Evolutionary conservation across 31 red algal species (phyloP).

Genomic region (Bonnemaisonia californica): DNA sequence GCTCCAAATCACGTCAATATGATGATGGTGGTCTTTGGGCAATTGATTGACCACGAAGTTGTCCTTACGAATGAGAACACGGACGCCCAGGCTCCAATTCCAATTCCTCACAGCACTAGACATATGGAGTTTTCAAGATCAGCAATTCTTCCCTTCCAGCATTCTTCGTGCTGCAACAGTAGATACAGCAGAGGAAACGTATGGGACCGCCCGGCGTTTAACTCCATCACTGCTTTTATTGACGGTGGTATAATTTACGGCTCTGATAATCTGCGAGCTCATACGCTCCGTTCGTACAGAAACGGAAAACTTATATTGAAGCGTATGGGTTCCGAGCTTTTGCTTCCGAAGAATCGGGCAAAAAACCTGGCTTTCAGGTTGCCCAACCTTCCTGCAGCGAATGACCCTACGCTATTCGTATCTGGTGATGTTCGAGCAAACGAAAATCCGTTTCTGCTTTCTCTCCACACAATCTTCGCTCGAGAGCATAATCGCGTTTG

Average conservation of each 20-base stretch:
- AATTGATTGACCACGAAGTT: slow-evolving; percentile 80
- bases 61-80: slow-evolving; percentile 36
- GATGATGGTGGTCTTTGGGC: slow-evolving; percentile 60
- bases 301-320: slow-evolving; percentile 39
- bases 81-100: slow-evolving; percentile 17
- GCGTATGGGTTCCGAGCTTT: background rate
- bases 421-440: slow-evolving; percentile 80
- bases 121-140: slow-evolving; percentile 52
- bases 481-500: slow-evolving; percentile 81
- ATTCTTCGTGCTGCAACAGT: slow-evolving; percentile 38
- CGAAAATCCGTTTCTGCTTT: slow-evolving; percentile 65
- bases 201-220: slow-evolving; percentile 43
- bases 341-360: slow-evolving; percentile 39
- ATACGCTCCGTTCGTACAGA: slow-evolving; percentile 43
- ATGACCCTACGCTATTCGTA: slow-evolving; percentile 47
- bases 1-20: slow-evolving; percentile 43
- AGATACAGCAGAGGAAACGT: slow-evolving; percentile 24
- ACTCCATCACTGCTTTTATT: slow-evolving; percentile 61
- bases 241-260: slow-evolving; percentile 79
- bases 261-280: slow-evolving; percentile 55
- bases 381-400: slow-evolving; percentile 32
- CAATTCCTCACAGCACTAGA: background rate
- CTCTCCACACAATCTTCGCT: slow-evolving; percentile 67
- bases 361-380: slow-evolving; percentile 24
- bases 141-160: slow-evolving; percentile 24